These are phyloP conservation scores for Orbilia oligospora DNA, from an alignment of 2,329 filamentous ascomycete species.

Conservation along the genomic window DNA sequence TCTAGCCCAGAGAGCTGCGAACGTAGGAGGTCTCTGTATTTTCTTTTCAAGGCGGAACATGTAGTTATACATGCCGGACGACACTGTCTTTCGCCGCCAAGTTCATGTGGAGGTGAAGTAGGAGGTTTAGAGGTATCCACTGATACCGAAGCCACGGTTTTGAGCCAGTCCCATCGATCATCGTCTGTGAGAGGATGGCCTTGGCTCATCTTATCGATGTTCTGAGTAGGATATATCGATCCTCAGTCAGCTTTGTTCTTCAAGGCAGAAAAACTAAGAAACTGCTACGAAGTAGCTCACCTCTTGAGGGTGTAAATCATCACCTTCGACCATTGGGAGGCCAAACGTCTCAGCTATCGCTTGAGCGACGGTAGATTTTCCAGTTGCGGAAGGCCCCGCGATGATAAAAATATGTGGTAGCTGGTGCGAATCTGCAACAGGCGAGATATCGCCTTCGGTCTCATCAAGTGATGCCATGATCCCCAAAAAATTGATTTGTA, in stretches of 20 bases:
- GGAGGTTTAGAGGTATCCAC: constrained; percentile 33
- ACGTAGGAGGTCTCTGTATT: constrained; percentile 53
- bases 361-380: constrained; percentile 56
- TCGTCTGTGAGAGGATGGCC: constrained; percentile 89
- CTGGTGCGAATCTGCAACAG: background rate
- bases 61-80: constrained; percentile 86
- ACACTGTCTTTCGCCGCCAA: constrained; percentile 72
- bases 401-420: constrained; percentile 56
- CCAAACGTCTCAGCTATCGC: constrained; percentile 47
- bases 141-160: constrained; percentile 76
- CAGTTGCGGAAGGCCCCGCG: constrained; percentile 50
- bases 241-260: background rate
- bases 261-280: background rate
- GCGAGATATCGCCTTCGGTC: background rate
- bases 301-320: constrained; percentile 54
- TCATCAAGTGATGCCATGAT: constrained; percentile 25
- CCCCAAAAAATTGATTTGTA: background rate
- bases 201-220: constrained; percentile 90
- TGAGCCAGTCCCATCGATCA: constrained; percentile 98
- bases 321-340: constrained; percentile 60
- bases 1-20: constrained; percentile 32
- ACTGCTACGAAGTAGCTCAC: constrained; percentile 18
- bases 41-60: constrained; percentile 87
- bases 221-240: constrained; percentile 67
- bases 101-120: constrained; percentile 68